Evolutionary conservation across 768 basidiomycete species (phyloP), one percentile per base, ranked within the genome.

Genomic region (Dacryopinax spathularia): DNA sequence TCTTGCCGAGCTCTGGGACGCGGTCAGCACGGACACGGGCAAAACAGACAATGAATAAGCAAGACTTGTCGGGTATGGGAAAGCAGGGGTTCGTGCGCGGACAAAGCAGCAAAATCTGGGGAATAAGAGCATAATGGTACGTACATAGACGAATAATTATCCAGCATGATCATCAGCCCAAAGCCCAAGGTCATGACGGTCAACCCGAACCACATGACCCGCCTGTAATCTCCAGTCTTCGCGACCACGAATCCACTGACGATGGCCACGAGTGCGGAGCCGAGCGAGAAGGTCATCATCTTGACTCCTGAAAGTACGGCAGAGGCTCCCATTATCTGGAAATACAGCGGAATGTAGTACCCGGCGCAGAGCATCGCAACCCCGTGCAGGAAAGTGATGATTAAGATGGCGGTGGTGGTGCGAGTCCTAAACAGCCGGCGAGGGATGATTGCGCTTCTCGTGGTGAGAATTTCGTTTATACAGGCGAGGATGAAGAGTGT

Each of bases 371-470:
- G 86, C 74, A 88, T 88, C 1, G 77, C 77, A 22, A 84, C 20
- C 0, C 80, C 86, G 66, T 91, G 89, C 12, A 88, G 68, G 70
- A 89, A 83, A 5, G 76, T 75, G 1, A 79, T 74, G 27, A 86
- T 67, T 9, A 90, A 72, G 34, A 89, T 71, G 29, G 85, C 76
- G 1, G 74, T 76, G 6, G 87, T 89, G 1, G 88, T 91, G 31
- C 87, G 82, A n/a, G 85, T 88, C 85, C 82, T 83, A 76, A 90
- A 89, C 33, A 90, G 69, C 12, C 89, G 82, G 7, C 87, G 82
- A 25, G 89, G 89, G 13, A 91, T 68, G 62, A 91, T 86, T 0
- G 87, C 85, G 2, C 85, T 83, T 15, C 85, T 78, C 18, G 70
- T 79, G 0, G 89, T 91, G 66, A 72, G 78, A 1, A 73, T 60